Percentiles rank a stretch among this genome's conserved stretches.
phyloP scores from a whole-genome alignment of 176 grass and related monocot species.

The Themeda triandra region DNA sequence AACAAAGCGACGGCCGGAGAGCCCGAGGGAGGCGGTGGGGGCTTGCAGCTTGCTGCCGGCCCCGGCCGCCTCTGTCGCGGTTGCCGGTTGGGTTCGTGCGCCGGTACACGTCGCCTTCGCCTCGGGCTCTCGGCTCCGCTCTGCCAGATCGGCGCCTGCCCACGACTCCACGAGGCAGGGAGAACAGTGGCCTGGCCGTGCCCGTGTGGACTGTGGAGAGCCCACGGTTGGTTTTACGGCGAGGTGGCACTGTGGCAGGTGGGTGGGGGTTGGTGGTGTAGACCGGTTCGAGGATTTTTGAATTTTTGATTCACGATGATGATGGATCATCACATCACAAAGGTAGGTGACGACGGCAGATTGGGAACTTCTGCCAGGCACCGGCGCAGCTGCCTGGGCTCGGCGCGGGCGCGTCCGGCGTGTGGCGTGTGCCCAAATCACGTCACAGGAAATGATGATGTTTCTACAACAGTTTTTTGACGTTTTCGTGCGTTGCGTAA shows the following conservation, averaged over 20 bases:
- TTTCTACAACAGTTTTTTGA: background rate
- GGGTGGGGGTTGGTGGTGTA: background rate
- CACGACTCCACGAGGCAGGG: background rate
- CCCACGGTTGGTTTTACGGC: background rate
- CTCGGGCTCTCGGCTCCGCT: too few relatives aligned
- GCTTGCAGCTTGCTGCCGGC: background rate
- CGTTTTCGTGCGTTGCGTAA: background rate
- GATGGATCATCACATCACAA: background rate
- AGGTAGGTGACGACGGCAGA: background rate
- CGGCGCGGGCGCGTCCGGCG: background rate
- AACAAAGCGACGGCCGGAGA: slow-evolving; percentile 21
- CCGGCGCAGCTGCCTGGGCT: background rate
- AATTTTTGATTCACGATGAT: background rate
- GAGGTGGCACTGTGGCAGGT: background rate
- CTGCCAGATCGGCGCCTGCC: background rate
- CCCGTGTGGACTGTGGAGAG: background rate
- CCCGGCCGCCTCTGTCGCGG: background rate
- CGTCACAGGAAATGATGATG: background rate
- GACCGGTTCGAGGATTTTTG: slow-evolving; percentile 1
- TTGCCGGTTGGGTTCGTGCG: slow-evolving; percentile 17
- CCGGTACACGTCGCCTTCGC: background rate
- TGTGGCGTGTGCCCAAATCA: background rate
- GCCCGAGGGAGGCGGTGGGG: slow-evolving; percentile 34
- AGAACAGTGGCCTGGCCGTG: background rate
- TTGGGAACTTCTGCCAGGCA: background rate